Percentiles rank a stretch among this genome's conserved stretches.
These are phyloP conservation scores for Blastobotrys ciferrii DNA, from an alignment of 1,139 yeast genomes.

Conservation along the genomic window DNA sequence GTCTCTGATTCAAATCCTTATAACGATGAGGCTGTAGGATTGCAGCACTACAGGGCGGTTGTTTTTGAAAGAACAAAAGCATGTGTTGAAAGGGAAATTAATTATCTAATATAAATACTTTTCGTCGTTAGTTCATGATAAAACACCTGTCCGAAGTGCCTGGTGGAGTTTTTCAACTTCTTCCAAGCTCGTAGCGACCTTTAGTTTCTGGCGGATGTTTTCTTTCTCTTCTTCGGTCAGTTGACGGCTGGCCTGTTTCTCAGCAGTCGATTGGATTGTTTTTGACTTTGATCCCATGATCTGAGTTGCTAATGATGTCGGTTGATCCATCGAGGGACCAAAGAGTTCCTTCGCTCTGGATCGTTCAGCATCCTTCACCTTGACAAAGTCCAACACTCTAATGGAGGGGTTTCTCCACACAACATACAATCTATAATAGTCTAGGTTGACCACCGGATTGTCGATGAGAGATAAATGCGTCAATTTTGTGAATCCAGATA, in stretches of 20 bases:
- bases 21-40: no score
- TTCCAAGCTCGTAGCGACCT: slow-evolving; percentile 61
- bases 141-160: slow-evolving; percentile 43
- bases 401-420: slow-evolving; percentile 65
- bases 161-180: slow-evolving; percentile 74
- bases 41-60: no score
- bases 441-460: slow-evolving; percentile 56
- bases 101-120: background rate
- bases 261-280: slow-evolving; percentile 17
- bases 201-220: slow-evolving; percentile 52
- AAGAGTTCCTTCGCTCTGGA: slow-evolving; percentile 44
- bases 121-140: slow-evolving; percentile 18
- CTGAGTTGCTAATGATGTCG: slow-evolving; percentile 35
- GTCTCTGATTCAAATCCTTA: no score
- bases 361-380: slow-evolving; percentile 58
- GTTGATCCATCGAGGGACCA: slow-evolving; percentile 40
- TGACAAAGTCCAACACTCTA: slow-evolving; percentile 62
- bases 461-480: slow-evolving; percentile 53
- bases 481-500: slow-evolving; percentile 42
- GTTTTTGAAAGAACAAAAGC: no score
- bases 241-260: slow-evolving; percentile 40
- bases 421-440: slow-evolving; percentile 58
- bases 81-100: no score
- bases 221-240: slow-evolving; percentile 55
- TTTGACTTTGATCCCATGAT: slow-evolving; percentile 31